These are phyloP conservation scores for Phylloporus scabripes DNA, from an alignment of 768 basidiomycete species.

Conservation along the genomic window DNA sequence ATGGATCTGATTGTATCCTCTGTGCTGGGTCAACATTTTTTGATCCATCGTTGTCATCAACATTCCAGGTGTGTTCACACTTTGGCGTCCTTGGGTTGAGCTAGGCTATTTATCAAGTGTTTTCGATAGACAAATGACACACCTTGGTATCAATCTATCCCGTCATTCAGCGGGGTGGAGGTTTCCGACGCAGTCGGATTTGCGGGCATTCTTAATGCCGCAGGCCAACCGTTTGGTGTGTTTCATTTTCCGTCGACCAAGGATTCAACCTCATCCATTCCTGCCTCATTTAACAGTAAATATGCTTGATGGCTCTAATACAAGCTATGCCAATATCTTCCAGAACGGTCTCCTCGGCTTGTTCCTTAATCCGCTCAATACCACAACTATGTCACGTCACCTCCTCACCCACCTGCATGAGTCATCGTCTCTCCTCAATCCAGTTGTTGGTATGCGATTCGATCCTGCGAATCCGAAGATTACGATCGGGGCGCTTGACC, in stretches of 20 bases:
- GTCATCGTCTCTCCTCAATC: slow-evolving; percentile 25
- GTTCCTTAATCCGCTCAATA: slow-evolving; percentile 22
- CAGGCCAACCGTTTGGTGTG: slow-evolving; percentile 15
- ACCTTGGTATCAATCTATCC: slow-evolving; percentile 9
- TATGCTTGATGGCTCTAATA: slow-evolving; percentile 20
- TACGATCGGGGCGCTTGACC: slow-evolving; percentile 30
- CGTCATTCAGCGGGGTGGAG: slow-evolving; percentile 15
- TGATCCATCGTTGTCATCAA: slow-evolving; percentile 20
- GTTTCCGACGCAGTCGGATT: slow-evolving; percentile 20
- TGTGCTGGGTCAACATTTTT: slow-evolving; percentile 20
- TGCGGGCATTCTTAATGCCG: slow-evolving; percentile 13
- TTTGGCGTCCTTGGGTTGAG: background rate
- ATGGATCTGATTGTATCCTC: slow-evolving; percentile 22
- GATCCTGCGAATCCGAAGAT: slow-evolving; percentile 26
- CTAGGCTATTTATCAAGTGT: background rate
- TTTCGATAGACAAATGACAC: slow-evolving; percentile 14
- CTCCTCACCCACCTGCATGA: slow-evolving; percentile 16
- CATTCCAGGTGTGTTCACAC: slow-evolving; percentile 18
- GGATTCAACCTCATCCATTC: background rate
- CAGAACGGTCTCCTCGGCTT: slow-evolving; percentile 23
- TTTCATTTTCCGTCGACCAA: background rate
- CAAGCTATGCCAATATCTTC: background rate
- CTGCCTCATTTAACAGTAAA: slow-evolving; percentile 12
- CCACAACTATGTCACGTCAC: slow-evolving; percentile 7
- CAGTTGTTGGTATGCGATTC: slow-evolving; percentile 28